These are phyloP conservation scores for Daedalea quercina DNA, from an alignment of 768 basidiomycete genomes.

Conservation along the genomic window DNA sequence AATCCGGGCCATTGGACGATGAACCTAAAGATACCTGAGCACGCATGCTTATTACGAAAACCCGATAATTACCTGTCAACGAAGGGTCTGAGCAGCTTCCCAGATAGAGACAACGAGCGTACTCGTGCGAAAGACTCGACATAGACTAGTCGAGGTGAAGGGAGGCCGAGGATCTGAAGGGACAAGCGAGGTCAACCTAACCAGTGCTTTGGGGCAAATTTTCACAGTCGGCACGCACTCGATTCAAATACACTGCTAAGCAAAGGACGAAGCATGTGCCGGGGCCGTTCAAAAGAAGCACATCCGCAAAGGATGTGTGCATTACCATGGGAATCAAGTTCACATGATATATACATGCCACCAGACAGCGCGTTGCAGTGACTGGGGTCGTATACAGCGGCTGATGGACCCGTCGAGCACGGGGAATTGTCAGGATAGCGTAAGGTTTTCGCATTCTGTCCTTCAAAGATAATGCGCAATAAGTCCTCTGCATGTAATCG, in stretches of 20 bases:
- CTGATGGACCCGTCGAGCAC: constrained; percentile 86
- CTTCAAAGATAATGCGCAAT: constrained; percentile 1
- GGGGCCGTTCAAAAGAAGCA: constrained; percentile 89
- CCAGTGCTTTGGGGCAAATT: not conserved
- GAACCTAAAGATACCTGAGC: constrained; percentile 45
- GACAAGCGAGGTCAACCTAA: constrained; percentile 5
- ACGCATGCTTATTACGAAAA: not conserved
- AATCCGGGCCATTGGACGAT: constrained; percentile 85
- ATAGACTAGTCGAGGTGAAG: constrained; percentile 72
- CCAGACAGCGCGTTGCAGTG: constrained; percentile 57
- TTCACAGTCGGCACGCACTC: constrained; percentile 37
- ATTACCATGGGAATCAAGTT: constrained; percentile 41
- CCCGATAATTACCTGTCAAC: constrained; percentile 57
- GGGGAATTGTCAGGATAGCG: constrained; percentile 63
- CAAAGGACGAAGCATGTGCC: constrained; percentile 88
- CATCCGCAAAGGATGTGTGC: constrained; percentile 47
- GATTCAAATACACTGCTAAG: constrained; percentile 60
- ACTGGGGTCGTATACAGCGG: constrained; percentile 60
- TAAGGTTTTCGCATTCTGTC: constrained; percentile 25
- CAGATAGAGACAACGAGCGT: constrained; percentile 72
- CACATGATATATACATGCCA: constrained; percentile 54
- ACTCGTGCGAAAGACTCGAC: constrained; percentile 94
- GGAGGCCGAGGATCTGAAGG: constrained; percentile 65
- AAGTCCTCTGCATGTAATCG: not conserved
- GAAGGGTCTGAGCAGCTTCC: constrained; percentile 70